These are phyloP conservation scores for Debaryomyces robertsiae DNA, from an alignment of 1,139 yeast genomes.

Conservation along the genomic window DNA sequence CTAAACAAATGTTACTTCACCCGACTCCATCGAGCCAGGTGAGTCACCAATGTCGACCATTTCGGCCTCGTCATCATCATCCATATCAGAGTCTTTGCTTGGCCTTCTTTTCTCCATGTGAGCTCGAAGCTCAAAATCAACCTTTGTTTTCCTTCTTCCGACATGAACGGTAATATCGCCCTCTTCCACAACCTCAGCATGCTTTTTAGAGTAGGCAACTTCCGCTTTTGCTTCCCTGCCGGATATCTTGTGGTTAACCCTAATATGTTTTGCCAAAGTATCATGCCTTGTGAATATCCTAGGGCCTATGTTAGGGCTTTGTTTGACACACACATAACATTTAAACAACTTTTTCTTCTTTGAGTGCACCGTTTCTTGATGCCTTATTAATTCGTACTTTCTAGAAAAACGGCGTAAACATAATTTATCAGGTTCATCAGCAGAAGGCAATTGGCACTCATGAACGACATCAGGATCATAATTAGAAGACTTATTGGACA, in stretches of 20 bases:
- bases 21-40: conserved; percentile 30
- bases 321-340: conserved; percentile 82
- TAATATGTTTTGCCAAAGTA: conserved; percentile 88
- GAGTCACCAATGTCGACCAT: conserved; percentile 24
- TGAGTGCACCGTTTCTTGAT: conserved; percentile 95
- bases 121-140: conserved; percentile 50
- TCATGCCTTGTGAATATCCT: conserved; percentile 92
- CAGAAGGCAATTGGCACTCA: conserved; percentile 51
- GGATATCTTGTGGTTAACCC: conserved; percentile 80
- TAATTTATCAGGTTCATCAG: conserved; percentile 53
- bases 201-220: conserved; percentile 50
- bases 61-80: conserved; percentile 20
- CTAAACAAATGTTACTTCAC: conserved; percentile 17
- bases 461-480: conserved; percentile 54
- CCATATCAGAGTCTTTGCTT: conserved; percentile 24
- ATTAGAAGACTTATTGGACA: conserved; percentile 43
- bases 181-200: conserved; percentile 50
- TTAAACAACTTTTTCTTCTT: conserved; percentile 81
- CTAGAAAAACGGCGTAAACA: conserved; percentile 88
- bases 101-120: conserved; percentile 46
- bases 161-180: conserved; percentile 51
- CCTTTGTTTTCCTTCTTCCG: conserved; percentile 51
- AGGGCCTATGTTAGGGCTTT: conserved; percentile 50
- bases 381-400: conserved; percentile 91
- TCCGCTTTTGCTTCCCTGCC: conserved; percentile 66